Conservation (phyloP, 1,284 basidiomycete species). For the Inonotus obliquus region DNA sequence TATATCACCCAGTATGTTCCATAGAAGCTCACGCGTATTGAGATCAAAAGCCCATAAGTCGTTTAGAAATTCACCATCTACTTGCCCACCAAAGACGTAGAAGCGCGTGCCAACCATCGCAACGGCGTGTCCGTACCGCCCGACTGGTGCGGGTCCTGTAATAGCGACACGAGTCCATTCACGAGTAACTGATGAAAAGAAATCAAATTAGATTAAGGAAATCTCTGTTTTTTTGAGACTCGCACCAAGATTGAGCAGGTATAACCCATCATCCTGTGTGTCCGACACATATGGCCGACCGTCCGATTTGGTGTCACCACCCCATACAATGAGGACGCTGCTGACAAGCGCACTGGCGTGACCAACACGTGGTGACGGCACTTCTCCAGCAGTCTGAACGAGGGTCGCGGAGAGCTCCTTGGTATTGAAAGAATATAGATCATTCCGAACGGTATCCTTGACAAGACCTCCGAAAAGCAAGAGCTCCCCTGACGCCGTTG, state of each 20-base stretch:
- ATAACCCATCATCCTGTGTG: slow-evolving; percentile 89
- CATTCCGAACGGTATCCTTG: slow-evolving; percentile 86
- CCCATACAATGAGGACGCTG: slow-evolving; percentile 97
- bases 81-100: slow-evolving; percentile 96
- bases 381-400: slow-evolving; percentile 85
- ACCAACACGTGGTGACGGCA: slow-evolving; percentile 88
- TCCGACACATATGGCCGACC: slow-evolving; percentile 65
- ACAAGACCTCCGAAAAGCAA: slow-evolving; percentile 98
- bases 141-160: slow-evolving; percentile 72
- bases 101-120: slow-evolving; percentile 91
- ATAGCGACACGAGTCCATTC: slow-evolving; percentile 93
- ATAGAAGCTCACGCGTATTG: slow-evolving; percentile 68
- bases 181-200: slow-evolving; percentile 59
- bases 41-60: slow-evolving; percentile 98
- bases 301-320: slow-evolving; percentile 89
- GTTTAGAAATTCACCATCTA: slow-evolving; percentile 93
- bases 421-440: slow-evolving; percentile 88
- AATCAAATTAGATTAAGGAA: slow-evolving; percentile 2
- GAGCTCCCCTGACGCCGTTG: slow-evolving; percentile 82
- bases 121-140: slow-evolving; percentile 95
- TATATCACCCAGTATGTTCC: slow-evolving; percentile 6
- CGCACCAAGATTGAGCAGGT: slow-evolving; percentile 89
- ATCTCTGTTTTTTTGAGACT: slow-evolving; percentile 28
- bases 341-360: slow-evolving; percentile 95
- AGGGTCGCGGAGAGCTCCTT: slow-evolving; percentile 74